These are phyloP conservation scores for Phylloporus arenicola DNA, from an alignment of 768 basidiomycete genomes.

Conservation along the genomic window DNA sequence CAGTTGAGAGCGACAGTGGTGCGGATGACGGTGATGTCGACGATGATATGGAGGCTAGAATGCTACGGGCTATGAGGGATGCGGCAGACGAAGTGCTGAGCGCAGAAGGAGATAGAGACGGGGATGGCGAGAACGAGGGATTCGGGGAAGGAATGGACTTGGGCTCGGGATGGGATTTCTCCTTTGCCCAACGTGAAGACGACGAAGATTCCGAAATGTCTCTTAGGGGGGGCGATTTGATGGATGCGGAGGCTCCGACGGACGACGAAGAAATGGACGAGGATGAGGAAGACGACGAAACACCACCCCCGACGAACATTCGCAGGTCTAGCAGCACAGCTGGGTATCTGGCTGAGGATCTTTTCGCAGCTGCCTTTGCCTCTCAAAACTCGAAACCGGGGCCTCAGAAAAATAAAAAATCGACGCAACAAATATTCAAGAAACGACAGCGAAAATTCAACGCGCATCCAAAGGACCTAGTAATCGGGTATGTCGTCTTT, in stretches of 20 bases:
- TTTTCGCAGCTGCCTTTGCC: constrained; percentile 54
- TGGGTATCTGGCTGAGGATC: constrained; percentile 60
- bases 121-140: constrained; percentile 7
- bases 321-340: constrained; percentile 27
- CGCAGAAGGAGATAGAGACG: constrained; percentile 15
- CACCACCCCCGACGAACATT: neutral
- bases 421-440: constrained; percentile 20
- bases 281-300: constrained; percentile 7
- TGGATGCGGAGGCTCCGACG: constrained; percentile 11
- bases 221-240: constrained; percentile 4
- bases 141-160: constrained; percentile 6
- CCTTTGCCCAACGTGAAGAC: constrained; percentile 12
- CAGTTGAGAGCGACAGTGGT: constrained; percentile 22
- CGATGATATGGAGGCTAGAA: constrained; percentile 22
- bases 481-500: constrained; percentile 44
- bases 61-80: constrained; percentile 28
- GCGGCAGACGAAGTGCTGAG: constrained; percentile 21
- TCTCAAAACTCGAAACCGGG: constrained; percentile 21
- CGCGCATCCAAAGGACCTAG: constrained; percentile 42
- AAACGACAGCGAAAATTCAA: constrained; percentile 31
- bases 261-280: constrained; percentile 16
- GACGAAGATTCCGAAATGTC: constrained; percentile 12
- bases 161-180: constrained; percentile 12
- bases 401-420: constrained; percentile 18
- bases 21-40: constrained; percentile 18